Base-by-base conservation (phyloP, 208 protist species). In the Spongospora subterranea region DNA sequence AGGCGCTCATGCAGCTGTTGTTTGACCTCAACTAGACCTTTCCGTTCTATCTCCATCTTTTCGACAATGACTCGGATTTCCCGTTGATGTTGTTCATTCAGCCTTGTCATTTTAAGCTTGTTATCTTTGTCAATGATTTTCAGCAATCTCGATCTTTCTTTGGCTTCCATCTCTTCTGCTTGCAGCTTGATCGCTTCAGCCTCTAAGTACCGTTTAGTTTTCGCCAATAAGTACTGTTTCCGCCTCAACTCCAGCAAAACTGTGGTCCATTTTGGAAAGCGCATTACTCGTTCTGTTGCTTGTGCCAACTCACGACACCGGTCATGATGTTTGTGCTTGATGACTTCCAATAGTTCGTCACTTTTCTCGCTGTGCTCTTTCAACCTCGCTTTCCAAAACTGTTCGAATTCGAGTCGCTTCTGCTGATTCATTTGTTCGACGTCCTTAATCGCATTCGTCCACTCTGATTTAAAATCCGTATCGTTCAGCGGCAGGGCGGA, bases 61-160 rank as follows among this genome's bases (percentile, higher is more conserved):
- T 82, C 71, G 17, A 45, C 13, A 43, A 6, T 40, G 35, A 82
- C n/a, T 35, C 13, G 35, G 13, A 82, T 35, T 43, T 82, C 71
- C n/a, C 17, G 6, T n/a, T 82, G 17, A 43, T 82, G 71, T 35
- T 43, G 71, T n/a, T 82, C 35, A 6, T 43, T 13, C 6, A 82
- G n/a, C 13, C 35, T 6, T 20, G n/a, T n/a, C 6, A 35, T 43
- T n/a, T 43, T 82, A 6, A 82, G 11, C 71, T 82, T 82, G 35
- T 40, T 82, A 43, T 82, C 71, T 43, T 82, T 82, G 13, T 82
- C 71, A n/a, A 82, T 82, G 6, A n/a, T 20, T n/a, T 82, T 35
- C 13, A 82, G 17, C 6, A 82, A 40, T 13, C 11, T 20, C 6
- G 17, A 43, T 35, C 71, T 35, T n/a, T 82, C 71, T 20, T 39